These are phyloP conservation scores for Arbutus unedo DNA, from an alignment of 148 eudicot genomes.

Conservation along the genomic window DNA sequence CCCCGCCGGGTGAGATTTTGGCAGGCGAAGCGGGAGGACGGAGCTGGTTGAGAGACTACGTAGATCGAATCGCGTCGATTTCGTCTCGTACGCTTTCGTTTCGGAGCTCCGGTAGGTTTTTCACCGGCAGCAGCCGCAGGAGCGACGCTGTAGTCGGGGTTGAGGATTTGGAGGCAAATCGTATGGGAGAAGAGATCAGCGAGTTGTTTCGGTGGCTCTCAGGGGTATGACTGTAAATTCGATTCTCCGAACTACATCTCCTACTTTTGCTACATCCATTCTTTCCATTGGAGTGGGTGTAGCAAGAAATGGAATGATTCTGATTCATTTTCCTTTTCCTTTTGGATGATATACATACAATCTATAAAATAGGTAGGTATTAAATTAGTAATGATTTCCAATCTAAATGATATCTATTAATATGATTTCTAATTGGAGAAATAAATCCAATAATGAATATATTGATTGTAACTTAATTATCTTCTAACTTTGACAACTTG, in stretches of 20 bases:
- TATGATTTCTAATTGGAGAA: background rate
- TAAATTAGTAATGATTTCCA: background rate
- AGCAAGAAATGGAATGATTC: slow-evolving; percentile 14
- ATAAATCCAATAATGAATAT: background rate
- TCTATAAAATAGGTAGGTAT: background rate
- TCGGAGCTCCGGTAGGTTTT: slow-evolving; percentile 71
- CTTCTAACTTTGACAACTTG: background rate
- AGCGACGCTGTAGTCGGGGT: slow-evolving; percentile 26
- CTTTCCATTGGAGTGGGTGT: slow-evolving; percentile 5
- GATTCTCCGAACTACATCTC: background rate
- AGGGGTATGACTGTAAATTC: slow-evolving; percentile 39
- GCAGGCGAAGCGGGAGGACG: slow-evolving; percentile 34
- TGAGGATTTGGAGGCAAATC: slow-evolving; percentile 60
- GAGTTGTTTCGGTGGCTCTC: slow-evolving; percentile 84
- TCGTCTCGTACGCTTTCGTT: slow-evolving; percentile 59
- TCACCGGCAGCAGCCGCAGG: slow-evolving; percentile 72
- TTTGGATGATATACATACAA: background rate
- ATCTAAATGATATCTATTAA: background rate
- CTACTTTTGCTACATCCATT: slow-evolving; percentile 7
- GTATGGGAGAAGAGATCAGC: slow-evolving; percentile 70
- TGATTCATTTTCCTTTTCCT: background rate
- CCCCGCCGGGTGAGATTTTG: slow-evolving; percentile 27
- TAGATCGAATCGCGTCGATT: slow-evolving; percentile 44
- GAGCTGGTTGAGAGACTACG: slow-evolving; percentile 70
- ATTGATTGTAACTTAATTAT: background rate